Evolutionary conservation across 1,139 yeast genomes (phyloP), one percentile per base, ranked within the genome.

Genomic region (Kodamaea derodonti): DNA sequence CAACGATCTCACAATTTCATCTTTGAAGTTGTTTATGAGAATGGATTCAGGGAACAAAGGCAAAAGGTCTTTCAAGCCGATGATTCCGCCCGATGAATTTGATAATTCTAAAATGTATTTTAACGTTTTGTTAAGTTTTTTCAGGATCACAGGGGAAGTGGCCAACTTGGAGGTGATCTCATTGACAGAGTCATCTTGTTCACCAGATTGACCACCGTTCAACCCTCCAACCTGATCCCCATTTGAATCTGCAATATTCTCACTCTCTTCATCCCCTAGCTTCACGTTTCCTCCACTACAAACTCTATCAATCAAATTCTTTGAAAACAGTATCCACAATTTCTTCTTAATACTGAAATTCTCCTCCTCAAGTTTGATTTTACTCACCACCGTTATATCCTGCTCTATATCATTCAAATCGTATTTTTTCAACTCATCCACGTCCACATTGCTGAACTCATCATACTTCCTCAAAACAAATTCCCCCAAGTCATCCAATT

Each of bases 21-120:
- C 84, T 48, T 87, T 87, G 54, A 92, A 76, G 40, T 84, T 80
- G 46, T 87, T 95, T 33, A 92, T 81, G 32, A 84, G 79, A 1
- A 86, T 75, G 36, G 84, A 77, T 47, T 87, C 92, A 0, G 97
- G 95, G 47, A 90, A 82, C 23, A 87, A 61, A 1, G 95, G 95
- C 31, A 94, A 58, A 25, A 94, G 56, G 48, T 92, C 97, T 46
- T 86, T 90, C 34, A 92, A 79, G 3, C 80, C 73, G 16, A 92
- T 60, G 31, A 41, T 51, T 7, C 40, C 37, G 41, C 29, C 52
- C 13, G 34, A 29, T 2, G 41, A 22, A 24, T 37, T 40, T 2
- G 83, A 76, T 46, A 57, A 77, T 36, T 59, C 67, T 54, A 71
- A 60, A 35, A 74, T 62, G 52, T 38, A 82, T 61, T 38, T 60